Evolutionary conservation across 345 rosid genomes (phyloP).

Genomic region (Rhizophora mangle): DNA sequence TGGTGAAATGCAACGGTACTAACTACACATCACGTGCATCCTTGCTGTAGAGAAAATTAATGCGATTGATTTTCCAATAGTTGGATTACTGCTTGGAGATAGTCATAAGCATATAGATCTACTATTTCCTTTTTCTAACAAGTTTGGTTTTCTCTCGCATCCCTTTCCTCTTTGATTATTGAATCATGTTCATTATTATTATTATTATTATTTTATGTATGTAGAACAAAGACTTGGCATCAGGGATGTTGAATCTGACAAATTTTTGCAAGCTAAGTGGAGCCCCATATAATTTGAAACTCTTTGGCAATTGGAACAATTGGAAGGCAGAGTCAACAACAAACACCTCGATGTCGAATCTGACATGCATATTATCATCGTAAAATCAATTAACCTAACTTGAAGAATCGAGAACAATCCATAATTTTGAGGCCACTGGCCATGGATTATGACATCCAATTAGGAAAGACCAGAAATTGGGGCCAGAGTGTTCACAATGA

Average conservation of each 20-base stretch:
- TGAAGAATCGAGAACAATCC: constrained; percentile 1
- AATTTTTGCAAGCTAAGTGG: constrained; percentile 8
- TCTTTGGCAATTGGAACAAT: background rate
- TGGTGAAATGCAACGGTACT: no score
- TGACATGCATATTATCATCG: background rate
- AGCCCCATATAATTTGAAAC: background rate
- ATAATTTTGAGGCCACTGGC: background rate
- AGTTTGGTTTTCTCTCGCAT: no score
- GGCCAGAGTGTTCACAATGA: constrained; percentile 33
- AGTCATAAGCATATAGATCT: constrained; percentile 7
- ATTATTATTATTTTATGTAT: no score
- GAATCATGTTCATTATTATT: no score
- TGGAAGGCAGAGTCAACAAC: background rate
- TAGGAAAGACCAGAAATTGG: background rate
- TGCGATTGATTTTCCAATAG: constrained; percentile 18
- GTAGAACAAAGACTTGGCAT: no score
- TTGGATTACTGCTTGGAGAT: constrained; percentile 14
- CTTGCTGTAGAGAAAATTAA: constrained; percentile 9
- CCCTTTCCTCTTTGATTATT: no score
- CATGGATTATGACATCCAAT: background rate
- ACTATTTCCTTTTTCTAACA: no score
- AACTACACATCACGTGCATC: background rate
- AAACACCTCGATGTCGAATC: background rate
- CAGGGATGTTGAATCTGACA: background rate
- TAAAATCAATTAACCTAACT: constrained; percentile 4